A percentile compares a stretch with the other conserved stretches of the same genome.
These are phyloP conservation scores for Candida sp. DNA, from an alignment of 1,139 yeast species.

Conservation along the genomic window DNA sequence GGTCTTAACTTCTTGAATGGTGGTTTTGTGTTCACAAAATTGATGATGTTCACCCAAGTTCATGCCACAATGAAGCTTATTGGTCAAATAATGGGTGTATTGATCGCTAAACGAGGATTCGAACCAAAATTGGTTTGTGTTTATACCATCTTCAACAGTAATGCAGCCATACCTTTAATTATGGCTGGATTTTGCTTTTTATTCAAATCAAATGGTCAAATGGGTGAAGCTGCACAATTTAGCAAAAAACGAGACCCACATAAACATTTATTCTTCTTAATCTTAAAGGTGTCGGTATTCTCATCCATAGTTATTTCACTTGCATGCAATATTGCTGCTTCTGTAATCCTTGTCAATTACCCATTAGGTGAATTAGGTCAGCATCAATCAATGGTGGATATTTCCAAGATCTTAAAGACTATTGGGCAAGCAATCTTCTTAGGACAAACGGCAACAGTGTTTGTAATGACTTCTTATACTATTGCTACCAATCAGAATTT, in stretches of 20 bases:
- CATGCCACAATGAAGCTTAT: neutral
- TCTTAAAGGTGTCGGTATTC: neutral
- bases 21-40: slow-evolving; percentile 1
- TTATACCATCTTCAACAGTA: neutral
- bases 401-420: slow-evolving; percentile 27
- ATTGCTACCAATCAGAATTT: neutral
- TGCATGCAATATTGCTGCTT: neutral
- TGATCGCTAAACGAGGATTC: slow-evolving; percentile 1
- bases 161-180: neutral
- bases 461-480: slow-evolving; percentile 1
- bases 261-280: neutral
- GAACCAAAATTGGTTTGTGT: neutral
- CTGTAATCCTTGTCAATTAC: neutral
- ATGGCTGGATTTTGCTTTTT: slow-evolving; percentile 1
- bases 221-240: neutral
- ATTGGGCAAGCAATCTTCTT: slow-evolving; percentile 31
- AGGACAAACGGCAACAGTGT: slow-evolving; percentile 7
- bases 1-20: slow-evolving; percentile 1
- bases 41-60: slow-evolving; percentile 1
- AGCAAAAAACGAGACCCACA: neutral
- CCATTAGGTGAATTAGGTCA: neutral
- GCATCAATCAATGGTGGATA: slow-evolving; percentile 8
- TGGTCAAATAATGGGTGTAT: neutral
- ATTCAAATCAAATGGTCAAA: slow-evolving; percentile 1
- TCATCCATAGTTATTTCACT: neutral